Base-by-base conservation (phyloP, 148 eudicot genomes). In the Nyssa sinensis region DNA sequence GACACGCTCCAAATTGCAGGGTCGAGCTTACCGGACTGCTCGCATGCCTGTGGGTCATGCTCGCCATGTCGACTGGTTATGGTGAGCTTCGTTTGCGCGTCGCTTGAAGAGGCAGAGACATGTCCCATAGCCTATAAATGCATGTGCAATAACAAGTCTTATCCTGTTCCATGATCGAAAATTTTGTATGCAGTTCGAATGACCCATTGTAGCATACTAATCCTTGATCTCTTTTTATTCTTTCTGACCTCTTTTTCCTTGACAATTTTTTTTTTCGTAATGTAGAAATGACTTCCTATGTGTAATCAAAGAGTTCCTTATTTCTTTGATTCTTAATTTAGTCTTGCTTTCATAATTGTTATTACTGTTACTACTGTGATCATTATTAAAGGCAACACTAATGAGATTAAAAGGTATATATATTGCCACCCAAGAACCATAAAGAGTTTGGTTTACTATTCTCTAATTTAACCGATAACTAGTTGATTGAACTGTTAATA, bases 51-150 rank as follows among this genome's bases (percentile, higher is more conserved):
- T 41, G 95, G 92, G 19, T 86, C 90, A 4, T 90, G 94, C 73
- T 78, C 90, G 21, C 94, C 94, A n/a, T 90, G 95, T 66, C 83
- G 87, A 75, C 83, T 88, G 49, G 95, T 90, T 14, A 88, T 86
- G 89, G 95, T 90, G n/a, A 88, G 92, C 84, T 90, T 88, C 68
- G 87, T 88, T 17, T 90, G 95, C 60, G 73, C 91, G 0, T 34
- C 90, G 21, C 66, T 86, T 32, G 87, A 82, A 71, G 90, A 90
- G 79, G 86, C 95, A 0, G 90, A 90, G 79, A 84, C 95, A 7
- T 90, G 95, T 75, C 95, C 95, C 33, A 88, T 90, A 86, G 88
- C 92, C 73, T 90, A 90, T 41, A 88, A 84, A 39, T 90, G 94
- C 82, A 90, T 90, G 94, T 90, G 94, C 73, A 84, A 79, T 62